Conservation (phyloP, 2,329 filamentous ascomycete genomes). For the Sporothrix sp. region DNA sequence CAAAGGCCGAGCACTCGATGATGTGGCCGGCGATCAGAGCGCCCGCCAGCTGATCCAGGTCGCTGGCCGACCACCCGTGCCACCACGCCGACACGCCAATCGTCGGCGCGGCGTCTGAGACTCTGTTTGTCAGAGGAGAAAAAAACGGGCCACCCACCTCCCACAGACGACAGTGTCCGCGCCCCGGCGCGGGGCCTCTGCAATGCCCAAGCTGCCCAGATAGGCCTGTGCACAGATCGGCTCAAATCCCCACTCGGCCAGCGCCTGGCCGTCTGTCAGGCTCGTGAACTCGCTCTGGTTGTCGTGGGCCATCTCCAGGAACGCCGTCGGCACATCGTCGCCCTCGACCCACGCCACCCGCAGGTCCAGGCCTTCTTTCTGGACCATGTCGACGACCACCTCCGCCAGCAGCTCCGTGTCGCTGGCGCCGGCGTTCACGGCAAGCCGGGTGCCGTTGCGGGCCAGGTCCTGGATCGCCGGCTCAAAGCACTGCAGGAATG, state of each 20-base stretch:
- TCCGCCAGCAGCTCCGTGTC: constrained; percentile 20
- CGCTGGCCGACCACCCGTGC: constrained; percentile 16
- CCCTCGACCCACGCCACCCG: constrained; percentile 27
- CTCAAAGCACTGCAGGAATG: constrained; percentile 25
- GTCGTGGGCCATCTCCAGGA: constrained; percentile 12
- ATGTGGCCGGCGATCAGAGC: constrained; percentile 20
- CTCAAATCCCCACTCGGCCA: constrained; percentile 16
- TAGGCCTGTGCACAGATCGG: constrained; percentile 15
- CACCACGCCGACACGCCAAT: constrained; percentile 19
- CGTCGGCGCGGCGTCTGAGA: constrained; percentile 18
- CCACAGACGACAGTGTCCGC: constrained; percentile 21
- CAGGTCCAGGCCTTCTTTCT: constrained; percentile 19
- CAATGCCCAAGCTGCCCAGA: constrained; percentile 21
- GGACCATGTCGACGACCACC: constrained; percentile 16
- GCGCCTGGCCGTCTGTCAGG: constrained; percentile 13
- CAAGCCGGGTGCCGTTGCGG: constrained; percentile 23
- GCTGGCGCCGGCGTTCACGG: constrained; percentile 26
- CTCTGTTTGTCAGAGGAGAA: not conserved
- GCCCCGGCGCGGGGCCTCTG: constrained; percentile 13
- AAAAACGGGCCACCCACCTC: not conserved
- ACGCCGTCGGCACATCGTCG: constrained; percentile 22
- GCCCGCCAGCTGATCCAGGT: constrained; percentile 18
- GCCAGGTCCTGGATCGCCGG: constrained; percentile 23
- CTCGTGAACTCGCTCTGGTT: constrained; percentile 9
- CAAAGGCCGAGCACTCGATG: constrained; percentile 22